Conservation (phyloP, 2,329 filamentous ascomycete species). For the Trichophyton rubrum region DNA sequence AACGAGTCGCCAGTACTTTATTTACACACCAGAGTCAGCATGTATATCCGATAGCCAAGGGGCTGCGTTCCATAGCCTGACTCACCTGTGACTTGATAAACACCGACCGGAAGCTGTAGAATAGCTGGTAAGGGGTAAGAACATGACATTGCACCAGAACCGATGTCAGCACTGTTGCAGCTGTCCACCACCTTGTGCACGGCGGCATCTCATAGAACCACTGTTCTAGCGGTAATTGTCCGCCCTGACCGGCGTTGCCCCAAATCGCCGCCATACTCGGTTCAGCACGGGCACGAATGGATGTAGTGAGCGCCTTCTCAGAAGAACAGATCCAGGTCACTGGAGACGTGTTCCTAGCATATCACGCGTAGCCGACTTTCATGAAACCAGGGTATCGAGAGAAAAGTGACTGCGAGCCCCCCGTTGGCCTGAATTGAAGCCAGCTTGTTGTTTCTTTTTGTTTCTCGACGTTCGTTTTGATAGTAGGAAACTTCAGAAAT, state of each 20-base stretch:
- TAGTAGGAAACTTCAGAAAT: neutral
- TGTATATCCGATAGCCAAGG: neutral
- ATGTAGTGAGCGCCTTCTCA: neutral
- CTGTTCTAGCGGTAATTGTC: slow-evolving; percentile 70
- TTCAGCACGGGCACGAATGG: neutral
- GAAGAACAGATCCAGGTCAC: neutral
- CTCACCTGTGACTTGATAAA: slow-evolving; percentile 82
- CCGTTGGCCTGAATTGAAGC: neutral
- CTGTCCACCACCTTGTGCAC: slow-evolving; percentile 94
- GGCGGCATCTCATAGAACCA: slow-evolving; percentile 99
- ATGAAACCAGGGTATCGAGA: neutral
- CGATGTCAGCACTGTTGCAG: slow-evolving; percentile 75
- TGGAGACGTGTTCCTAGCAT: neutral
- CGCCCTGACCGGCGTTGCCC: slow-evolving; percentile 34
- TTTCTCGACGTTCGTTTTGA: neutral
- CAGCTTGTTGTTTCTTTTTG: neutral
- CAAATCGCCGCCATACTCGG: slow-evolving; percentile 32
- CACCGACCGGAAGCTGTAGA: slow-evolving; percentile 88
- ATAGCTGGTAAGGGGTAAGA: slow-evolving; percentile 85
- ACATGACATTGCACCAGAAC: slow-evolving; percentile 87
- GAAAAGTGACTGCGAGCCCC: neutral
- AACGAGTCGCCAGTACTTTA: slow-evolving; percentile 86
- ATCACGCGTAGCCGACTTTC: neutral
- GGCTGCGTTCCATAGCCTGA: slow-evolving; percentile 7
- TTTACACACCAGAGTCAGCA: neutral